Base-by-base conservation (phyloP, 2,329 filamentous ascomycete species). In the Trichoderma breve region DNA sequence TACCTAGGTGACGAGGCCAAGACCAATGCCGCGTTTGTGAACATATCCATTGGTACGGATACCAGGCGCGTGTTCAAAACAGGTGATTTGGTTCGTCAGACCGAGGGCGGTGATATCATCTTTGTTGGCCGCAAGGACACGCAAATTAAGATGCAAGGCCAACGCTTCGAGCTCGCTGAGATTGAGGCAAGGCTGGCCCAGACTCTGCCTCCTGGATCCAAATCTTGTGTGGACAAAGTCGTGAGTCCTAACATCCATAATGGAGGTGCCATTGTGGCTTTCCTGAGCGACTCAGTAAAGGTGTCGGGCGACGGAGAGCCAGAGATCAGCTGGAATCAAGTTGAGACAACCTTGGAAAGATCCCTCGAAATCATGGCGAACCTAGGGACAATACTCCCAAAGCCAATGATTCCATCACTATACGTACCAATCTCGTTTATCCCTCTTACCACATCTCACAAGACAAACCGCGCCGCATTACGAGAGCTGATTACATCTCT, bases 81-180 rank as follows among this genome's bases (percentile, higher is more conserved):
- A 0, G 77, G 77, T 7, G 77, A 78, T 55, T 57, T 76, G 21
- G 75, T 74, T 6, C 70, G 77, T 47, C 84, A 84, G 32, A 77
- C 81, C 34, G 74, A 51, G 3, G 73, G 75, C 30, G 76, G 76
- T 4, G 71, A 43, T 18, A 63, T 79, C 6, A 55, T 67, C 4
- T 76, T 74, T 65, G 53, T 78, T 32, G 75, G 78, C 34, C 74
- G 78, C 2, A 75, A 74, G 21, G 78, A 80, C 57, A 69, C 73
- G 6, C 77, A 80, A 58, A 74, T 79, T 28, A 80, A 80, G 72
- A 76, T 89, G 12, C 82, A 84, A 28, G 89, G 89, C 28, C 88
- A 84, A 72, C 78, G 86, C 67, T 81, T 87, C 65, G 89, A 86
- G 78, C 80, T 86, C 9, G 58, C 28, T 3, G 73, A 74, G 55